phyloP scores from a whole-genome alignment of 768 basidiomycete genomes.

The Mycena kentingensis region DNA sequence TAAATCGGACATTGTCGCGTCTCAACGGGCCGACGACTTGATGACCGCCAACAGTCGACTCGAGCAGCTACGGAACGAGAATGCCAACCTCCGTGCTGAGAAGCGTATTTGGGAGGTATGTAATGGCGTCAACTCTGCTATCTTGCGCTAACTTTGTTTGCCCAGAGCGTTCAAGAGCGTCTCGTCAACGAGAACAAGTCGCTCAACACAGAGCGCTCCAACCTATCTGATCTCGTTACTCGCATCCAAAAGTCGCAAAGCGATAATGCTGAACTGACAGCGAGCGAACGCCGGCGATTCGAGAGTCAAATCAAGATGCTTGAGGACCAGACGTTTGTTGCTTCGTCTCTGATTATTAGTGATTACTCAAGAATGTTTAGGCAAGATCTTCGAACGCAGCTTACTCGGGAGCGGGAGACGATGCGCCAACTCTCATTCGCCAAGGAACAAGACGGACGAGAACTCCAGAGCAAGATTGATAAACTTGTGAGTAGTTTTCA shows the following conservation, averaged over 20 bases:
- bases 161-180: constrained; percentile 74
- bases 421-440: constrained; percentile 72
- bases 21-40: constrained; percentile 67
- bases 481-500: constrained; percentile 52
- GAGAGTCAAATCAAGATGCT: constrained; percentile 80
- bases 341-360: not conserved
- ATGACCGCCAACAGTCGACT: constrained; percentile 57
- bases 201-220: constrained; percentile 78
- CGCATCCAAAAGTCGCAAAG: constrained; percentile 91
- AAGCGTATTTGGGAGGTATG: constrained; percentile 91
- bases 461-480: constrained; percentile 81
- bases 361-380: constrained; percentile 47
- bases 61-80: constrained; percentile 83
- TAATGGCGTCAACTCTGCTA: not conserved
- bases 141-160: constrained; percentile 13
- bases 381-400: constrained; percentile 70
- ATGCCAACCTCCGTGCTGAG: constrained; percentile 87
- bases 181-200: constrained; percentile 85
- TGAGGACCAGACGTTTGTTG: constrained; percentile 68
- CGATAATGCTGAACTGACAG: constrained; percentile 80
- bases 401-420: constrained; percentile 74
- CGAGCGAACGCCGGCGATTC: constrained; percentile 79
- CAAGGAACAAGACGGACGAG: constrained; percentile 85
- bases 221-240: constrained; percentile 82
- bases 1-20: constrained; percentile 72